A percentile compares a stretch with the other conserved stretches of the same genome.
Conservation (phyloP, 2,329 filamentous ascomycete genomes). For the Epichloe elymi region DNA sequence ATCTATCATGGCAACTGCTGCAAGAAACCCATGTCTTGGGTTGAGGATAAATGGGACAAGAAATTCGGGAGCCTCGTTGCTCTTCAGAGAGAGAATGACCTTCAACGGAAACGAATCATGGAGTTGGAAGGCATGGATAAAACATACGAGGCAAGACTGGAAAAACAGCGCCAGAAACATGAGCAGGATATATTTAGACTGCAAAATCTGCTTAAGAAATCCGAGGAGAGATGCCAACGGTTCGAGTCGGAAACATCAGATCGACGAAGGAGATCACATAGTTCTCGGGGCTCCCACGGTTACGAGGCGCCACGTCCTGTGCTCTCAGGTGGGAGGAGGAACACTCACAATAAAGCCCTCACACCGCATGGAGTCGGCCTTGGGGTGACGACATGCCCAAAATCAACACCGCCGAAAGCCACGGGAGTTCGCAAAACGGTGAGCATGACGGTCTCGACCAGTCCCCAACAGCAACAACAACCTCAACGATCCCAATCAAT, state of each 20-base stretch:
- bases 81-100: constrained; percentile 20
- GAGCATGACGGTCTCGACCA: neutral
- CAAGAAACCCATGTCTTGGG: constrained; percentile 24
- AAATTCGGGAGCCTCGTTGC: constrained; percentile 16
- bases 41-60: constrained; percentile 25
- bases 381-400: neutral
- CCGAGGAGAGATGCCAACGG: constrained; percentile 18
- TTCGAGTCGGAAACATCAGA: constrained; percentile 16
- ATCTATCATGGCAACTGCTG: constrained; percentile 34
- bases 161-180: constrained; percentile 22
- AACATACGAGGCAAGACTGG: constrained; percentile 25
- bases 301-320: constrained; percentile 2
- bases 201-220: constrained; percentile 22
- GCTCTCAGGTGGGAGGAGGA: neutral
- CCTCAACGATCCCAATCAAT: neutral
- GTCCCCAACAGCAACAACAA: neutral
- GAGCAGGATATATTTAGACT: constrained; percentile 20
- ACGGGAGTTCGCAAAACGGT: neutral
- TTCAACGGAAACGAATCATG: constrained; percentile 19
- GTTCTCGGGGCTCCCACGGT: constrained; percentile 3
- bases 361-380: neutral
- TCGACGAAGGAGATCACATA: constrained; percentile 10
- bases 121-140: constrained; percentile 26
- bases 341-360: neutral
- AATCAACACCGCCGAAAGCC: constrained; percentile 2